Base-by-base conservation (phyloP, 257 asterid genomes). In the Nicotiana otophora region DNA sequence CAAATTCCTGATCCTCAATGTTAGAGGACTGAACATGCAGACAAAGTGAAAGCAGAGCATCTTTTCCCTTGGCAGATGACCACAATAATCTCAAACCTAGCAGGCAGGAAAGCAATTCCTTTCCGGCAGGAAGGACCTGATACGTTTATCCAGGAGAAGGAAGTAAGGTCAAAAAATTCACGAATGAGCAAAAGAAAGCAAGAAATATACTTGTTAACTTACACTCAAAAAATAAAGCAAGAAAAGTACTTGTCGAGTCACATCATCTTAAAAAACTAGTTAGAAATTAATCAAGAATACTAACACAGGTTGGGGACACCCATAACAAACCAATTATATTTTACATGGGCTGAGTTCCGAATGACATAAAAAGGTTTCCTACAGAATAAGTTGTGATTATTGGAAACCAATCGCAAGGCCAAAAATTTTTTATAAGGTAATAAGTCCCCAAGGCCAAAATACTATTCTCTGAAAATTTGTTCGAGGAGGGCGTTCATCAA, bases 81-180 rank as follows among this genome's bases (percentile, higher is more conserved):
- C 91, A 90, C 90, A 96, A 86, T 83, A 88, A 94, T 82, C 91
- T 91, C 85, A 96, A 91, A 63, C 92, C 90, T 80, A 90, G 86
- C 82, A 93, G 85, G 82, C 94, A 90, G 31, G 91, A 90, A 78
- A 91, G 83, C 84, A 96, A 85, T 84, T 94, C 98, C 88, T 80
- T 89, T 86, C 96, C 99, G 83, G 88, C 84, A 26, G 97, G 98
- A 88, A 96, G 85, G 85, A 87, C 92, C 99, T 96, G 83, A 53
- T 26, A 75, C 1, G 28, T 74, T 75, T 26, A 14, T 12, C 58
- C 58, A 53, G 80, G 42, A 75, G 26, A 75, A 72, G n/a, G 42
- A 75, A 75, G 63, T 51, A 75, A 51, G 16, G 63, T 75, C 64
- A 75, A 64, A 75, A 51, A 64, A 48, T 8, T 51, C 64, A 75